Base-by-base conservation (phyloP, 345 rosid genomes). In the Eutrema yunnanense region DNA sequence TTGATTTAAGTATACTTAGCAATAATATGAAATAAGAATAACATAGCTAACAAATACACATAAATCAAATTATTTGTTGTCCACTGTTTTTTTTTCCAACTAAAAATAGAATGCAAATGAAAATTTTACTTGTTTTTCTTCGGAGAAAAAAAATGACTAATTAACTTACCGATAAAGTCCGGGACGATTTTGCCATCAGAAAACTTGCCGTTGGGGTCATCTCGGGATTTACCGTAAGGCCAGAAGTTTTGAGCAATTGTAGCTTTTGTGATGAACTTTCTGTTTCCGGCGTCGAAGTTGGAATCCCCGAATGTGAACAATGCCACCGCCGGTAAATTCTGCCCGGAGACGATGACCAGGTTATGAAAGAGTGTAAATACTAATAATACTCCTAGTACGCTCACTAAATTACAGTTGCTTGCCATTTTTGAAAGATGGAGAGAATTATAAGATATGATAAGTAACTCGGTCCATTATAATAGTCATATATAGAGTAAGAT, bases 101-200 rank as follows among this genome's bases (percentile, higher is more conserved):
- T 19, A 19, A 19, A 19, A 19, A 19, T 19, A 19, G 1, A 19
- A 19, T 19, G 22, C 1, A 22, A 22, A 22, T 22, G 22, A 22
- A 22, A 22, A 22, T 0, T 0, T 22, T 22, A 22, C 26, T 22
- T 2, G 26, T 22, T 22, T 22, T 22, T 22, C 26, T 22, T 22
- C 26, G 26, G 26, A 22, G 26, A 36, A 36, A 36, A 34, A 38
- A 38, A 40, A 52, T 49, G 11, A 13, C 33, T 9, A 16, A 16
- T 16, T 16, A 3, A 27, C 34, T 9, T 63, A 69, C 82, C 82
- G 9, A 79, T 52, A 32, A 74, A 70, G 60, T 79, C 82, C 8
- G 82, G 82, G 33, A 74, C 69, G 12, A 79, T 65, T 12, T 27
- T 63, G 32, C 82, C 79, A 46, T 74, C 82, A 10, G 76, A 74